Evolutionary conservation across 345 rosid genomes (phyloP).

Genomic region (Lagerstroemia speciosa): DNA sequence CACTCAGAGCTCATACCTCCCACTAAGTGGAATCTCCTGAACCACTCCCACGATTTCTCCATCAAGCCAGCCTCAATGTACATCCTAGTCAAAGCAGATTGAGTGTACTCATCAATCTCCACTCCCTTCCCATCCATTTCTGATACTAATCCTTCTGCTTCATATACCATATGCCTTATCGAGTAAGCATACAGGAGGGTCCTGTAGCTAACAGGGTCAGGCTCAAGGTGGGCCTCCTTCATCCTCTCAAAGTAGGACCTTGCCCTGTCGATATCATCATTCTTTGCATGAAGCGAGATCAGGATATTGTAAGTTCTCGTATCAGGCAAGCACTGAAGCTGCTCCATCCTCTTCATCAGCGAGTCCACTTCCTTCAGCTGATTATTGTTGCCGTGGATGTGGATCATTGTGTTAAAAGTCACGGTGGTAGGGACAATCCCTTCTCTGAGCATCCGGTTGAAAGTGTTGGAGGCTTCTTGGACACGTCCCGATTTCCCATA

Average conservation of each 20-base stretch:
- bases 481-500: constrained; percentile 76
- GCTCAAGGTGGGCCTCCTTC: constrained; percentile 55
- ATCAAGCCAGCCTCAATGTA: constrained; percentile 69
- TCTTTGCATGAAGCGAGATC: constrained; percentile 64
- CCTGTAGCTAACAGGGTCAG: constrained; percentile 72
- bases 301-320: constrained; percentile 85
- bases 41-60: constrained; percentile 78
- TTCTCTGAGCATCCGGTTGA: constrained; percentile 55
- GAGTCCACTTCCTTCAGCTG: constrained; percentile 51
- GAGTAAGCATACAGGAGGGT: constrained; percentile 81
- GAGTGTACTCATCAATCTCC: constrained; percentile 83
- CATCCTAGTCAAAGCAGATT: constrained; percentile 80
- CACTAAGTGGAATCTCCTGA: constrained; percentile 55
- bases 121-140: constrained; percentile 62
- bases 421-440: constrained; percentile 71
- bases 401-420: constrained; percentile 83
- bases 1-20: constrained; percentile 67
- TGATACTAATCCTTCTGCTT: constrained; percentile 55
- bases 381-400: constrained; percentile 67
- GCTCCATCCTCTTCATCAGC: constrained; percentile 67
- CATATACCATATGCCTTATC: constrained; percentile 60
- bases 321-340: constrained; percentile 58
- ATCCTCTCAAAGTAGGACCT: constrained; percentile 48
- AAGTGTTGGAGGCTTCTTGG: constrained; percentile 59
- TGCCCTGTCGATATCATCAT: constrained; percentile 48